Conservation (phyloP, 1,284 basidiomycete species). For the Malassezia sp. region DNA sequence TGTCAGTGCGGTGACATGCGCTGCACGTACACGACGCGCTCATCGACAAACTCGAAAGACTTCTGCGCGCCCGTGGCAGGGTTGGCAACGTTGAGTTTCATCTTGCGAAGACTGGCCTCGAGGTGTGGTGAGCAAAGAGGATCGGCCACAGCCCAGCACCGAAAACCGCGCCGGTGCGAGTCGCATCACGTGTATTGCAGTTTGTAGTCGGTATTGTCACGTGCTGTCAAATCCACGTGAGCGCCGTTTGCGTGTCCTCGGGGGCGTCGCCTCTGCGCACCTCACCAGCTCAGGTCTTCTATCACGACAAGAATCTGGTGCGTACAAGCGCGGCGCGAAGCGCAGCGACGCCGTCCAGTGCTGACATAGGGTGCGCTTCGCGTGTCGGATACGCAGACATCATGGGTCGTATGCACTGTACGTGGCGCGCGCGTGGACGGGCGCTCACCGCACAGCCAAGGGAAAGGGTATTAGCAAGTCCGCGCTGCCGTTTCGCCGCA, state of each 20-base stretch:
- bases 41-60: slow-evolving; percentile 78
- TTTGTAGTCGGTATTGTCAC: slow-evolving; percentile 8
- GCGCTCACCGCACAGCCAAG: slow-evolving; percentile 27
- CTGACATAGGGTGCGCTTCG: background rate
- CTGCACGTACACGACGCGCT: slow-evolving; percentile 58
- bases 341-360: too few species aligned
- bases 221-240: slow-evolving; percentile 2
- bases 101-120: slow-evolving; percentile 46
- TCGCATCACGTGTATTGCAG: slow-evolving; percentile 11
- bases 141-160: background rate
- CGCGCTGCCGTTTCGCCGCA: slow-evolving; percentile 90
- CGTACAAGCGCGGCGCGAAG: too few species aligned
- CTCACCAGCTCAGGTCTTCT: slow-evolving; percentile 13
- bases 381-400: too few species aligned
- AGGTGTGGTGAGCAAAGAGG: slow-evolving; percentile 13
- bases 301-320: slow-evolving; percentile 7
- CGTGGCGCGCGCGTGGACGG: too few species aligned
- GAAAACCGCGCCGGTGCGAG: slow-evolving; percentile 8
- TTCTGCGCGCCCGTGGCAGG: slow-evolving; percentile 90
- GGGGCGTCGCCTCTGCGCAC: background rate
- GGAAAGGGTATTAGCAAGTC: slow-evolving; percentile 57
- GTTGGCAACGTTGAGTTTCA: slow-evolving; percentile 98
- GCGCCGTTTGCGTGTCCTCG: slow-evolving; percentile 1
- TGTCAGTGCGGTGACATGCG: background rate
- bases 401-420: slow-evolving; percentile 48